A percentile compares a stretch with the other conserved stretches of the same genome.
These are phyloP conservation scores for Clathrus columnatus DNA, from an alignment of 768 basidiomycete species.

Conservation along the genomic window DNA sequence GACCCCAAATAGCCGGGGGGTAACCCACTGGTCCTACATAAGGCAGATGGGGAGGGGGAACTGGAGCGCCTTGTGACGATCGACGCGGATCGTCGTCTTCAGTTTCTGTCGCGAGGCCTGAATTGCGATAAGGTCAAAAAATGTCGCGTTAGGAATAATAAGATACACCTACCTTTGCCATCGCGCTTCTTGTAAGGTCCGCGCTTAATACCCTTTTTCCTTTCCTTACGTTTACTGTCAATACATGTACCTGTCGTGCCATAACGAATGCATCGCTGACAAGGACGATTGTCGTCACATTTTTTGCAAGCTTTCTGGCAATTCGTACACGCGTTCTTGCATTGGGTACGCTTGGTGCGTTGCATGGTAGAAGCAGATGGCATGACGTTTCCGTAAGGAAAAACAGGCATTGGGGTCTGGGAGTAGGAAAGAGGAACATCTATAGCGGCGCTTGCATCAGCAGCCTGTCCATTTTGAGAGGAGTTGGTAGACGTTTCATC, in stretches of 20 bases:
- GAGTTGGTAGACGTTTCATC: not conserved
- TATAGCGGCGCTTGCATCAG: not conserved
- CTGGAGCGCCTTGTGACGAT: slow-evolving; percentile 9
- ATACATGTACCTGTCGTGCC: slow-evolving; percentile 80
- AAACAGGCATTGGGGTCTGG: slow-evolving; percentile 5
- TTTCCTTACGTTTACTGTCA: slow-evolving; percentile 87
- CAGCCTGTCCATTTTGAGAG: not conserved
- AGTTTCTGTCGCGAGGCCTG: slow-evolving; percentile 4
- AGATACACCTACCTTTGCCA: slow-evolving; percentile 61
- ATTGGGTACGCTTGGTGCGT: slow-evolving; percentile 74
- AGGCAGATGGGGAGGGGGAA: slow-evolving; percentile 39
- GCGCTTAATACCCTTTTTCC: slow-evolving; percentile 79
- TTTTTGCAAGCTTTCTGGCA: slow-evolving; percentile 91
- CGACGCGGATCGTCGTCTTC: not conserved
- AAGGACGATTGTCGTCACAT: slow-evolving; percentile 86
- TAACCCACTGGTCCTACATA: slow-evolving; percentile 47
- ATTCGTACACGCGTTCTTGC: slow-evolving; percentile 87
- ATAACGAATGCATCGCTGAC: slow-evolving; percentile 88
- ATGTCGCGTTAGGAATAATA: not conserved
- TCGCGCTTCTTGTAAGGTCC: slow-evolving; percentile 95
- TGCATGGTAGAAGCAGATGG: not conserved
- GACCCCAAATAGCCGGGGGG: slow-evolving; percentile 46
- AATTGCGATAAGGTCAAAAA: not conserved
- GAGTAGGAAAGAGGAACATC: slow-evolving; percentile 1
- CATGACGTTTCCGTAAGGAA: slow-evolving; percentile 1